Base-by-base conservation (phyloP, 2,329 filamentous ascomycete species). In the Hirsutella minnesotensis region DNA sequence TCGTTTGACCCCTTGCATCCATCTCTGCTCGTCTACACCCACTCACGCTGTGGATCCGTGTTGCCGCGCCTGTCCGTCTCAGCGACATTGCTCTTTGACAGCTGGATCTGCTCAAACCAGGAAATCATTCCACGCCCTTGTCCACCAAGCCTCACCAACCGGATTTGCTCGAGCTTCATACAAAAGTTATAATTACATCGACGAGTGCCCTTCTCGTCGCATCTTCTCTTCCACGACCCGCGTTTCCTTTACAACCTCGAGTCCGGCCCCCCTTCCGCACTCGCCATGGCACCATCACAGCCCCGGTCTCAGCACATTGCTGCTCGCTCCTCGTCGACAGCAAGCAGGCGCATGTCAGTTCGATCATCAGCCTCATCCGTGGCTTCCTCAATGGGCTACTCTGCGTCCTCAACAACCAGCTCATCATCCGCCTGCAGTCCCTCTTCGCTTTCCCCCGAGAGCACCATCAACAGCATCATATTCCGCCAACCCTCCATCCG, bases 381-480 rank as follows among this genome's bases (percentile, higher is more conserved):
- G 18, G 68, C 70, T 0, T 66, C 54, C 4, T 46, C 55, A 9
- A 48, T 49, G n/a, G 44, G 44, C 40, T 58, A 51, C 9, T 69
- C 63, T 1, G 34, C 12, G 18, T 67, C 67, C 3, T 69, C 69
- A 4, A 18, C 33, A 8, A 16, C 33, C 9, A 65, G 65, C 45
- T 66, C 63, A 47, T 64, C 63, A 39, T 51, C 55, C 47, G 69
- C 68, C 4, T 65, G 62, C 7, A 34, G 33, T 18, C 33, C 33
- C 13, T 69, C 69, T 3, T 65, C 62, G 48, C 58, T 60, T 24
- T 73, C 72, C 20, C 59, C 62, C 47, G 61, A 66, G 22, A 66
- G 59, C 56, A 70, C 72, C 41, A 75, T 79, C 64, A 79, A 78
- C 62, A 71, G 66, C 52, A 69, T 79, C 55, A 70, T 80, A 46